phyloP scores from a whole-genome alignment of 2,329 filamentous ascomycete species.

The Taxawa tesnikishii region DNA sequence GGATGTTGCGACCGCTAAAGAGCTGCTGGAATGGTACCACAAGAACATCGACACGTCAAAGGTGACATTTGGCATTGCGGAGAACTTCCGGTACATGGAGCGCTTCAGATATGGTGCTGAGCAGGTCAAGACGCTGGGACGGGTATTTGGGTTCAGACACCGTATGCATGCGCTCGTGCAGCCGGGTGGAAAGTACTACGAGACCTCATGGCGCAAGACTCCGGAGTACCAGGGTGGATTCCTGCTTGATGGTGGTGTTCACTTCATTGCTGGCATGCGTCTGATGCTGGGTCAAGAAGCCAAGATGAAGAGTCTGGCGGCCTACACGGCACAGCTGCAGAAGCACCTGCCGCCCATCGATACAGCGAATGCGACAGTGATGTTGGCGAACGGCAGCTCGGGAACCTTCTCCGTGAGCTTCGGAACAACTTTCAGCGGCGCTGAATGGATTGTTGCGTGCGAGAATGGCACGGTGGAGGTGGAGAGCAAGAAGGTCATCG shows the following conservation, averaged over 20 bases:
- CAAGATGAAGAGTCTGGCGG: conserved; percentile 34
- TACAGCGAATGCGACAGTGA: conserved; percentile 48
- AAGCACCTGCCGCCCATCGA: conserved; percentile 53
- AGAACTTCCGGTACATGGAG: conserved; percentile 58
- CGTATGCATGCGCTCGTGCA: conserved; percentile 33
- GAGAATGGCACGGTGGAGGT: conserved; percentile 45
- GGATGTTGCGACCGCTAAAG: conserved; percentile 39
- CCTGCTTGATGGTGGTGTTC: conserved; percentile 63
- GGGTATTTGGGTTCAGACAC: conserved; percentile 41
- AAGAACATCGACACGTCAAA: conserved; percentile 23
- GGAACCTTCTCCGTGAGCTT: conserved; percentile 48
- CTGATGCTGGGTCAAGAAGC: conserved; percentile 42
- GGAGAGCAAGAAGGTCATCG: conserved; percentile 29
- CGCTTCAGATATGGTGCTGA: conserved; percentile 40
- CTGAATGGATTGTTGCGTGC: conserved; percentile 45
- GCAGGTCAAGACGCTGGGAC: conserved; percentile 40
- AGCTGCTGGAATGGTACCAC: conserved; percentile 37
- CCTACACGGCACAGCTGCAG: conserved; percentile 43
- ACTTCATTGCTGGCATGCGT: conserved; percentile 53
- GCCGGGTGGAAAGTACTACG: conserved; percentile 42
- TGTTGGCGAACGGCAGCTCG: conserved; percentile 39
- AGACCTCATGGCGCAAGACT: conserved; percentile 51
- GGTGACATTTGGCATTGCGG: conserved; percentile 48
- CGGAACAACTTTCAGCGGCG: conserved; percentile 42
- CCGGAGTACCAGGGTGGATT: conserved; percentile 66